Percentiles rank a stretch among this genome's conserved stretches.
Evolutionary conservation across 805 yeast genomes (phyloP).

Genomic region (Starmerella scarabaei): DNA sequence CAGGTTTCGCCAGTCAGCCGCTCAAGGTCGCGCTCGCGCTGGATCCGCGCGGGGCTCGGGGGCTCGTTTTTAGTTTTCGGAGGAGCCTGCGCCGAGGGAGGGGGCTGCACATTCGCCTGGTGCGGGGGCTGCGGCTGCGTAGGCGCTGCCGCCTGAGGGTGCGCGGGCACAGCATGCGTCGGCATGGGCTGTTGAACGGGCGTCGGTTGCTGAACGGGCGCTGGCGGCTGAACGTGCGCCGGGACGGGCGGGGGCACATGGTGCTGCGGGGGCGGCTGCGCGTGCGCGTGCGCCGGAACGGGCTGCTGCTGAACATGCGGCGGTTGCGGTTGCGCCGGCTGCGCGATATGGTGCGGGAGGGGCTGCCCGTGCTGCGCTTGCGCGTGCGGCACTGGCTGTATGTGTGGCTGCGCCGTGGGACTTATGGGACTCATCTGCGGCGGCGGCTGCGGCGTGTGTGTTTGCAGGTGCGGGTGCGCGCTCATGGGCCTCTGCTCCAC

Average conservation of each 20-base stretch:
- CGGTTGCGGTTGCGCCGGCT: slow-evolving; percentile 8
- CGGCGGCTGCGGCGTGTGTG: too few relatives aligned
- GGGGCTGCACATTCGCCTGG: background rate
- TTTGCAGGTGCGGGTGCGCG: too few relatives aligned
- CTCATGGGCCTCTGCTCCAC: too few relatives aligned
- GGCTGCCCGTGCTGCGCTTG: slow-evolving; percentile 8
- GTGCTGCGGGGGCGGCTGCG: slow-evolving; percentile 1
- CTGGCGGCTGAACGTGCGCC: background rate
- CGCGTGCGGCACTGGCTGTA: background rate
- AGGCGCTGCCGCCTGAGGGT: background rate
- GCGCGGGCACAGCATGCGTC: background rate
- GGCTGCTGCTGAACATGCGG: slow-evolving; percentile 24
- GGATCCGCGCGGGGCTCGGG: background rate
- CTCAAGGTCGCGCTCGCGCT: slow-evolving; percentile 22
- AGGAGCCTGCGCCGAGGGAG: background rate
- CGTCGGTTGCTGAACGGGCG: background rate
- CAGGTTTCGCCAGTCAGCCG: slow-evolving; percentile 45
- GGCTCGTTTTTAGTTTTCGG: background rate
- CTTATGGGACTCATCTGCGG: background rate
- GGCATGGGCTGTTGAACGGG: background rate
- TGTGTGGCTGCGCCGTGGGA: too few relatives aligned
- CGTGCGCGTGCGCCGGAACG: slow-evolving; percentile 19
- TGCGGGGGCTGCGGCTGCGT: slow-evolving; percentile 2
- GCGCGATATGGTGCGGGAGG: slow-evolving; percentile 12
- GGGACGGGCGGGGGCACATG: background rate